Evolutionary conservation across 768 basidiomycete genomes (phyloP).

Genomic region (Tremella fuciformis): DNA sequence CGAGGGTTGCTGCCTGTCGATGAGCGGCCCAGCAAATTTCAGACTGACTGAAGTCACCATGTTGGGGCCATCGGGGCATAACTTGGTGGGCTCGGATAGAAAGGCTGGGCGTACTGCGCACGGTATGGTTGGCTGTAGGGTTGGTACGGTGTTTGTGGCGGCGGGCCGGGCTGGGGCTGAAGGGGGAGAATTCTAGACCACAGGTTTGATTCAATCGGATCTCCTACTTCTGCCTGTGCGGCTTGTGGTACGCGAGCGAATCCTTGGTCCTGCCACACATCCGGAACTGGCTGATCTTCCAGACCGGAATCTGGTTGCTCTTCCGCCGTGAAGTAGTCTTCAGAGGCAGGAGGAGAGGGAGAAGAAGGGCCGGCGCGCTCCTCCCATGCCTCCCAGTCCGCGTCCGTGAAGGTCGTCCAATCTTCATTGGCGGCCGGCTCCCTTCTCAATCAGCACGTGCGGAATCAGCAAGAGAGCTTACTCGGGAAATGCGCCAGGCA

Average conservation of each 20-base stretch:
- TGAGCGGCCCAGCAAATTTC: neutral
- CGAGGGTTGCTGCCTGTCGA: neutral
- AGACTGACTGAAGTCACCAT: neutral
- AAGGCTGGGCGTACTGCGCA: neutral
- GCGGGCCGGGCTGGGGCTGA: no score
- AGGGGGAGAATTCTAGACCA: no score
- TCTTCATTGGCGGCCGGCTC: neutral
- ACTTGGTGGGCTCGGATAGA: neutral
- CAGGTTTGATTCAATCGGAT: no score
- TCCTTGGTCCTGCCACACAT: no score
- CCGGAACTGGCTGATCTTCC: neutral
- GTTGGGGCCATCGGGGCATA: neutral
- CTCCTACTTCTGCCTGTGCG: no score
- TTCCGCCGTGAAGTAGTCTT: slow-evolving; percentile 2
- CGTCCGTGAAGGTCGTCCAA: neutral
- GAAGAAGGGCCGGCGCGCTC: neutral
- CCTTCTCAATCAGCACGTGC: neutral
- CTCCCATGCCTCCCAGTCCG: neutral
- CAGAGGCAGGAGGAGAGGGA: neutral
- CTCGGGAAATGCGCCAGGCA: slow-evolving; percentile 4
- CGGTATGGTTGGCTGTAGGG: neutral
- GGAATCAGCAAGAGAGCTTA: neutral
- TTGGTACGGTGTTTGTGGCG: neutral
- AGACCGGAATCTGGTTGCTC: neutral
- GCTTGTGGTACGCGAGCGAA: no score